Base-by-base conservation (phyloP, 345 rosid genomes). In the Anacardium occidentale region DNA sequence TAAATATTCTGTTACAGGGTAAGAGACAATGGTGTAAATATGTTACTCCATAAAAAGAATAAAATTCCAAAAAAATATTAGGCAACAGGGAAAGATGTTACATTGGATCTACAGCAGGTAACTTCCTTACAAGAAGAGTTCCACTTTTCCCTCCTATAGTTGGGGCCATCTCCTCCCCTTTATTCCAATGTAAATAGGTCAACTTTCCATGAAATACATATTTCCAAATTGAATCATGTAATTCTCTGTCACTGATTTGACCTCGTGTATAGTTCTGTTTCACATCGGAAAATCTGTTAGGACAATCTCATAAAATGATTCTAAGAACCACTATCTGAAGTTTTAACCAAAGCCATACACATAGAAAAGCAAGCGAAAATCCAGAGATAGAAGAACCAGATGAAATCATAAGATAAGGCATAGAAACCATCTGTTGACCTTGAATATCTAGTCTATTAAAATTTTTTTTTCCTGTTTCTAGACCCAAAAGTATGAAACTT, bases 61-160 rank as follows among this genome's bases (percentile, higher is more conserved):
- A 66, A 13, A 20, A 61, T 21, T 11, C 60, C 56, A 52, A 58
- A 26, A 56, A 37, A 10, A 1, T 5, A 64, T 59, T 44, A 63
- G 44, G 55, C 51, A 44, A 68, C 50, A 58, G 10, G 7, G 61
- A 62, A 48, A 42, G 64, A 67, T 50, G 80, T 84, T 84, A 92
- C 97, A 61, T 74, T 68, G 94, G 84, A 84, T 83, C 77, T 42
- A 87, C 86, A 50, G 71, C 37, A 15, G 98, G 90, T 81, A 95
- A 77, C 79, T 91, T 95, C 56, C 99, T 87, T 56, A 95, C 82
- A 21, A 95, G 99, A 80, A 91, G 94, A 11, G 98, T 88, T 66
- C 90, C 88, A n/a, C 85, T 87, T 55, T 85, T 74, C 25, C 73
- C 82, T 68, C 88, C 91, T 22, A 83, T 72, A 66, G 88, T 80